These are phyloP conservation scores for Friedmanniomyces endolithicus DNA, from an alignment of 495 filamentous ascomycete species.

Conservation along the genomic window DNA sequence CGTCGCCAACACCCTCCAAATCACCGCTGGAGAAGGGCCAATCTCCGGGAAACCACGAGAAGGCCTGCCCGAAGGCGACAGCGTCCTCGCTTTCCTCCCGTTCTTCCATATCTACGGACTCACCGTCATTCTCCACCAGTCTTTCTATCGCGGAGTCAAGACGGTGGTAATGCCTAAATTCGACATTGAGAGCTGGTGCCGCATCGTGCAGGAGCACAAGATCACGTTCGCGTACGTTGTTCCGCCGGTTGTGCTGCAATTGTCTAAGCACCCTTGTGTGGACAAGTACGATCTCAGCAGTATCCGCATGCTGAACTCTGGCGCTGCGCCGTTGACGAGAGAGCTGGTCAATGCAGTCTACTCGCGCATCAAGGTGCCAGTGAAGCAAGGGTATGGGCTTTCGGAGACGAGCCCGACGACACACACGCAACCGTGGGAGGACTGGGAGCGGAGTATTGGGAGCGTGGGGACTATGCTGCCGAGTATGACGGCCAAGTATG, in stretches of 20 bases:
- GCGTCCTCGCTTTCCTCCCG: conserved; percentile 31
- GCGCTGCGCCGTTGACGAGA: conserved; percentile 30
- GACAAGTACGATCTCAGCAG: conserved; percentile 26
- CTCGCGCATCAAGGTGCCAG: conserved; percentile 22
- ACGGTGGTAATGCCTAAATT: conserved; percentile 26
- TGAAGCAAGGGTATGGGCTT: conserved; percentile 30
- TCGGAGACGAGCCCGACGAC: conserved; percentile 28
- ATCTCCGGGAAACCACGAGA: conserved; percentile 28
- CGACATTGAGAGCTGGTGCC: conserved; percentile 17
- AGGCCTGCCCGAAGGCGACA: conserved; percentile 12
- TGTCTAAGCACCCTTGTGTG: conserved; percentile 32
- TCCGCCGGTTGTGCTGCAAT: conserved; percentile 32
- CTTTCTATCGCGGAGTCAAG: conserved; percentile 22
- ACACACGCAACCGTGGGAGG: conserved; percentile 29
- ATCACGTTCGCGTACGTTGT: conserved; percentile 33
- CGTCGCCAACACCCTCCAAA: conserved; percentile 50
- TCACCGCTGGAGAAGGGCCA: conserved; percentile 31
- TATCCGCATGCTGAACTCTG: conserved; percentile 31
- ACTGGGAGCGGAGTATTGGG: conserved; percentile 25
- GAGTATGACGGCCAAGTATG: conserved; percentile 26
- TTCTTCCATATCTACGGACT: conserved; percentile 38
- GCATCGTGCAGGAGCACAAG: conserved; percentile 1
- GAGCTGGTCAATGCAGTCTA: conserved; percentile 32
- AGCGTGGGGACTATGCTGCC: conserved; percentile 30
- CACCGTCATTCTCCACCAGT: conserved; percentile 22